These are phyloP conservation scores for Crithidia mellificae DNA, from an alignment of 208 protist species.

Conservation along the genomic window DNA sequence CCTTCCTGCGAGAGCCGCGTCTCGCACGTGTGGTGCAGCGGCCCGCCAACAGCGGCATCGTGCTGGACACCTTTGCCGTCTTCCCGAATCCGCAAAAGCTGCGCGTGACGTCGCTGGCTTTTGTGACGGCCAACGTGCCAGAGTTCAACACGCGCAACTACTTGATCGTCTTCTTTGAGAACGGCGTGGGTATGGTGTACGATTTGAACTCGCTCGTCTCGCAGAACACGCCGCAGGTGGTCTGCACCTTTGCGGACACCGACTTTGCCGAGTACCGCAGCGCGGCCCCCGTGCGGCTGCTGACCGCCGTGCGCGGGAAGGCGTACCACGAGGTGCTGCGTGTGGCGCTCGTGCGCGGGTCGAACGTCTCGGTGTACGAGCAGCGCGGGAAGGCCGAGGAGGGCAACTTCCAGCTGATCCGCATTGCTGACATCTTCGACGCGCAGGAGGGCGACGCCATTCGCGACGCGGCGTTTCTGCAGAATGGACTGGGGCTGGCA, in stretches of 20 bases:
- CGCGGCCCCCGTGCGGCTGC: conserved; percentile 41
- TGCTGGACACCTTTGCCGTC: conserved; percentile 26
- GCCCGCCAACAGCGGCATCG: conserved; percentile 12
- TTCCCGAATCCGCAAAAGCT: conserved; percentile 49
- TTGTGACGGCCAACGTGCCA: conserved; percentile 48
- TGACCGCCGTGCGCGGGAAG: conserved; percentile 55
- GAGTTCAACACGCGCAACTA: conserved; percentile 70
- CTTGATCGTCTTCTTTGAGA: conserved; percentile 64
- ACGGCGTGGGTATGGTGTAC: conserved; percentile 57
- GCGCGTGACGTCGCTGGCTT: conserved; percentile 47
- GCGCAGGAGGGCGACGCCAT: conserved; percentile 58
- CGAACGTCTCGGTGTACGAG: conserved; percentile 52
- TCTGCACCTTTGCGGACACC: conserved; percentile 56
- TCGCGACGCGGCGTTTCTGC: conserved; percentile 50
- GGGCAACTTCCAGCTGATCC: conserved; percentile 44
- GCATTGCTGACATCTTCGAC: conserved; percentile 43
- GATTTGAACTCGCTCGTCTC: conserved; percentile 35
- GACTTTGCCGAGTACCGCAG: conserved; percentile 52
- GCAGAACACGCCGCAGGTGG: conserved; percentile 38
- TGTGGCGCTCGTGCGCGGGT: conserved; percentile 48
- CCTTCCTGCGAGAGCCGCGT: conserved; percentile 71
- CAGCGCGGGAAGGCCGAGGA: conserved; percentile 37
- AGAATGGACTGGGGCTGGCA: conserved; percentile 57
- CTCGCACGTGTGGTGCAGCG: conserved; percentile 47
- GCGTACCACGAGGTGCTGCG: conserved; percentile 66